phyloP scores from a whole-genome alignment of 2,329 filamentous ascomycete genomes.

The Penicillium olsonii region DNA sequence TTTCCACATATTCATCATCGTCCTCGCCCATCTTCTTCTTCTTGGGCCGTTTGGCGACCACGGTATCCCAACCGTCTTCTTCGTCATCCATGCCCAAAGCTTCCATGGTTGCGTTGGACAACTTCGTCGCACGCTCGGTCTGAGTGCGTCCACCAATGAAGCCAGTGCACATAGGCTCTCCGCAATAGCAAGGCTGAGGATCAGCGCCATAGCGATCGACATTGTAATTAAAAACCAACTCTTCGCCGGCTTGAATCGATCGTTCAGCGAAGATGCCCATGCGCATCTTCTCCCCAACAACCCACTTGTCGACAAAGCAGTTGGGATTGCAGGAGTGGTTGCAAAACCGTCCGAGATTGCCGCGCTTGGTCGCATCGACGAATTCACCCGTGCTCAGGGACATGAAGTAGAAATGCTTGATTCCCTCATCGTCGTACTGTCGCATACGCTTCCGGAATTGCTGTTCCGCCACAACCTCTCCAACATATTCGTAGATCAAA shows the following conservation, averaged over 20 bases:
- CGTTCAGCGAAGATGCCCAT: slow-evolving; percentile 98
- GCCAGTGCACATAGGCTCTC: slow-evolving; percentile 88
- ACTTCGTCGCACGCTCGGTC: slow-evolving; percentile 89
- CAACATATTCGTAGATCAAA: slow-evolving; percentile 98
- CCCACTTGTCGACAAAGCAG: slow-evolving; percentile 99
- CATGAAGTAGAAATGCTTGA: slow-evolving; percentile 99
- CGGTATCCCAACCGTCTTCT: slow-evolving; percentile 86
- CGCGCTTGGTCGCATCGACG: slow-evolving; percentile 94
- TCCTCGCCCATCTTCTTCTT: slow-evolving; percentile 92
- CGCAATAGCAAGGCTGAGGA: slow-evolving; percentile 95
- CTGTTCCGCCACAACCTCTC: slow-evolving; percentile 93
- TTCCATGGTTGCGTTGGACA: slow-evolving; percentile 86
- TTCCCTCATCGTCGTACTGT: slow-evolving; percentile 91
- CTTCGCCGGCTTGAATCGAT: slow-evolving; percentile 81
- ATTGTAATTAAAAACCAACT: slow-evolving; percentile 99
- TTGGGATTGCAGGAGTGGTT: slow-evolving; percentile 99
- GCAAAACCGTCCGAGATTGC: slow-evolving; percentile 94
- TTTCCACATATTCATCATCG: slow-evolving; percentile 94
- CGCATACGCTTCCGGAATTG: slow-evolving; percentile 87
- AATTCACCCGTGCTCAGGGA: slow-evolving; percentile 95
- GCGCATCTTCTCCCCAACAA: slow-evolving; percentile 92
- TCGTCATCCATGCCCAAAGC: slow-evolving; percentile 94
- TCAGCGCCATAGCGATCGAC: slow-evolving; percentile 97
- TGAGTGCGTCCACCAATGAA: slow-evolving; percentile 98
- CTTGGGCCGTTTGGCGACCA: slow-evolving; percentile 83